A percentile compares a stretch with the other conserved stretches of the same genome.
These are phyloP conservation scores for Yamadazyma taylorii DNA, from an alignment of 1,139 yeast genomes.

Conservation along the genomic window DNA sequence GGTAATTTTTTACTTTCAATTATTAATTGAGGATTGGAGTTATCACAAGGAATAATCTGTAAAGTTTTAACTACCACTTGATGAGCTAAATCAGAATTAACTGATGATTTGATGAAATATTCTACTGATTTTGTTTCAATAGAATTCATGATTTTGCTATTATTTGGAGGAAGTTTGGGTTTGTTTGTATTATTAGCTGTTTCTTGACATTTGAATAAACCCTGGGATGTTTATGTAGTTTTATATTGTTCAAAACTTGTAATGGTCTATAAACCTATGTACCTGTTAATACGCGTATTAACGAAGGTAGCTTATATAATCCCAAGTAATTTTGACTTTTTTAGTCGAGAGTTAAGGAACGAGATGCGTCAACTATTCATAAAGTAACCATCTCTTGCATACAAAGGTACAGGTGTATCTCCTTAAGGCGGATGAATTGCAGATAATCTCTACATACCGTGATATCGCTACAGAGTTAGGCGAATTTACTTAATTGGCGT, in stretches of 20 bases:
- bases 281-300: neutral
- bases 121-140: constrained; percentile 53
- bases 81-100: constrained; percentile 66
- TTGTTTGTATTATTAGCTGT: neutral
- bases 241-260: neutral
- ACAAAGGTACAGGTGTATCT: too few species aligned
- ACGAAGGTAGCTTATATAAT: neutral
- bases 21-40: constrained; percentile 31
- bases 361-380: too few species aligned
- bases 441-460: too few species aligned
- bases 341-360: neutral
- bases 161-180: neutral
- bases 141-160: constrained; percentile 13
- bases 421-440: too few species aligned
- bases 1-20: constrained; percentile 48
- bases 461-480: too few species aligned
- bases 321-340: neutral
- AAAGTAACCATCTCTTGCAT: too few species aligned
- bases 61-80: constrained; percentile 61
- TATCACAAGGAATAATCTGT: constrained; percentile 58
- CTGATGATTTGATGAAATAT: constrained; percentile 55
- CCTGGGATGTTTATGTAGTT: neutral
- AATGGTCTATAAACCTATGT: neutral
- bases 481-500: neutral
- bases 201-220: too few species aligned